Percentiles rank a stretch among this genome's conserved stretches.
Evolutionary conservation across 2,329 filamentous ascomycete genomes (phyloP).

Genomic region (Pseudogymnoascus sp.): DNA sequence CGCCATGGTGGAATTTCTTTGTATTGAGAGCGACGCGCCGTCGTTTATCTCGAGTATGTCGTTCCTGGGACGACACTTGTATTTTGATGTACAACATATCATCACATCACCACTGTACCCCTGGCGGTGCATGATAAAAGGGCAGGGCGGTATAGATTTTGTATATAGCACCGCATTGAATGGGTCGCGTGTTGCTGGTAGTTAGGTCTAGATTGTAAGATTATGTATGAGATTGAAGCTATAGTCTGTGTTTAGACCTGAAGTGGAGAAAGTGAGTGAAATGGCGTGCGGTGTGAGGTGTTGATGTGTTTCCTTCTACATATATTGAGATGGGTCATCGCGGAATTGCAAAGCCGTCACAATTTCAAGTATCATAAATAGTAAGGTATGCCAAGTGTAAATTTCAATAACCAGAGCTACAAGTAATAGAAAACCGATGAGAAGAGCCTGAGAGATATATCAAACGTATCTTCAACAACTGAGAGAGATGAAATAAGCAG

Average conservation of each 20-base stretch:
- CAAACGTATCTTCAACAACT: background rate
- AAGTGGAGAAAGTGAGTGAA: background rate
- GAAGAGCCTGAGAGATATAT: background rate
- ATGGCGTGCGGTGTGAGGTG: background rate
- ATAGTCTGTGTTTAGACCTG: background rate
- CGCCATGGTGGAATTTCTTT: background rate
- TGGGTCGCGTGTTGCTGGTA: background rate
- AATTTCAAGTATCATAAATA: background rate
- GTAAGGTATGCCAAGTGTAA: background rate
- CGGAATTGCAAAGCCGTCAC: background rate
- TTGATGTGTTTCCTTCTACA: background rate
- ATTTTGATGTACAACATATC: conserved; percentile 7
- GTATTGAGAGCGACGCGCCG: background rate
- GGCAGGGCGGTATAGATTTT: conserved; percentile 1
- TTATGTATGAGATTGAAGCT: background rate
- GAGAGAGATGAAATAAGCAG: background rate
- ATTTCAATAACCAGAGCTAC: background rate
- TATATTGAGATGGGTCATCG: background rate
- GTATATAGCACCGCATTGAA: conserved; percentile 5
- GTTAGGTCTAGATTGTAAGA: conserved; percentile 8
- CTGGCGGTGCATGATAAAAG: background rate
- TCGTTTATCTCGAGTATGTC: background rate
- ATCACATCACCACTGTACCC: conserved; percentile 6
- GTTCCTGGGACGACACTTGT: background rate
- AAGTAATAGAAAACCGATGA: background rate